Evolutionary conservation across 1,139 yeast species (phyloP).

Genomic region (Taphrina flavorubra): DNA sequence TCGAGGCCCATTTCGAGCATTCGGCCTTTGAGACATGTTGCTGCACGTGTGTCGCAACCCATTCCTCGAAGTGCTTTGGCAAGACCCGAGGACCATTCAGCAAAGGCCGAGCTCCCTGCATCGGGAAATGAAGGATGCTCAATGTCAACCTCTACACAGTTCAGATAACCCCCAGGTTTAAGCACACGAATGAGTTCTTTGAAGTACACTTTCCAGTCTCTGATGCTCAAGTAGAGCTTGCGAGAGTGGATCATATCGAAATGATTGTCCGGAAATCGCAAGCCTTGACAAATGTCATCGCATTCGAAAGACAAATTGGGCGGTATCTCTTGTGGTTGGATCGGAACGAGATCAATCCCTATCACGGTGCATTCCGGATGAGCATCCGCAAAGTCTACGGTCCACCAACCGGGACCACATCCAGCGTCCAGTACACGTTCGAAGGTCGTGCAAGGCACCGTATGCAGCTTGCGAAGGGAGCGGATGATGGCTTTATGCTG

Average conservation of each 20-base stretch:
- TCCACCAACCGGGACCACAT: conserved; percentile 28
- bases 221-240: not conserved
- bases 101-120: not conserved
- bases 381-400: conserved; percentile 23
- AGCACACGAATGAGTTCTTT: conserved; percentile 16
- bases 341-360: conserved; percentile 20
- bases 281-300: conserved; percentile 23
- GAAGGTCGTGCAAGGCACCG: conserved; percentile 8
- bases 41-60: conserved; percentile 1
- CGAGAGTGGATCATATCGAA: conserved; percentile 21
- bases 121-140: not conserved
- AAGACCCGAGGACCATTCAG: not conserved
- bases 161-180: conserved; percentile 23
- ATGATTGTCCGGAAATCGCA: conserved; percentile 22
- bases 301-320: conserved; percentile 19
- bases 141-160: conserved; percentile 21
- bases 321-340: conserved; percentile 18
- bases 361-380: conserved; percentile 4
- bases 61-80: not conserved
- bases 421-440: conserved; percentile 29
- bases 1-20: not conserved
- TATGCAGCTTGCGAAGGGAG: not conserved
- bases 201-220: not conserved
- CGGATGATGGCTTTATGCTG: conserved; percentile 14
- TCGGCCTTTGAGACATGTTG: not conserved